Evolutionary conservation across 306 rosid species (phyloP).

Genomic region (Canavalia ensiformis): DNA sequence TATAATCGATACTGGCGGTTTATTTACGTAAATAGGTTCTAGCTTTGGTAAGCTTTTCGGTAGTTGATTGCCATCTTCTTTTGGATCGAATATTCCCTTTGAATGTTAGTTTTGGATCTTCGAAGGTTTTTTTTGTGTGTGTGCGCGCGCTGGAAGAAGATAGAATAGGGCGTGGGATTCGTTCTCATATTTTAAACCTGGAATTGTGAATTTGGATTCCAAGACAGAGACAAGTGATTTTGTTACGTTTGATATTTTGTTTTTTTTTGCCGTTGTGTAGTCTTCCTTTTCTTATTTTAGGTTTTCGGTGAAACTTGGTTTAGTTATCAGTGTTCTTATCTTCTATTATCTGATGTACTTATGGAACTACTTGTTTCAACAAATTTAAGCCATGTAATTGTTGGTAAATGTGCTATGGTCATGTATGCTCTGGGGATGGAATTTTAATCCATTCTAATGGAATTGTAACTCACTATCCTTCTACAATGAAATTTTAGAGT

Average conservation of each 20-base stretch:
- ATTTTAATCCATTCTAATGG: slow-evolving; percentile 13
- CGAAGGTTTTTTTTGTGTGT: not conserved
- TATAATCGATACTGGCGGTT: not conserved
- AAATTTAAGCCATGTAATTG: not conserved
- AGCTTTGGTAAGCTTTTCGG: not conserved
- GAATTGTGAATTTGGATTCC: not conserved
- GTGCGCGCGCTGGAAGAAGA: not conserved
- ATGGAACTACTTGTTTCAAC: not conserved
- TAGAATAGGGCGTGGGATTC: not conserved
- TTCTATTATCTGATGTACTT: not conserved
- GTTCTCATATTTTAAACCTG: not conserved
- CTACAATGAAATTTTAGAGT: not conserved
- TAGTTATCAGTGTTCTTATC: not conserved
- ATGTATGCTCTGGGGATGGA: slow-evolving; percentile 18
- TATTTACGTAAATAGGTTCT: slow-evolving; percentile 8
- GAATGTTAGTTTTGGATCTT: not conserved
- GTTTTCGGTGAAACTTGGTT: not conserved
- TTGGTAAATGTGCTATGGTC: not conserved
- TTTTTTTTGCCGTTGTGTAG: not conserved
- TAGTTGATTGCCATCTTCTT: slow-evolving; percentile 12
- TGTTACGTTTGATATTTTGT: not conserved
- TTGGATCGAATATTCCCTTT: not conserved
- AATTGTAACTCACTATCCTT: not conserved
- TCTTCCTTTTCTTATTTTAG: not conserved
- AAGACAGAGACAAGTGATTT: not conserved